Evolutionary conservation across 768 basidiomycete species (phyloP), one percentile per base, ranked within the genome.

Genomic region (Collybia nuda): DNA sequence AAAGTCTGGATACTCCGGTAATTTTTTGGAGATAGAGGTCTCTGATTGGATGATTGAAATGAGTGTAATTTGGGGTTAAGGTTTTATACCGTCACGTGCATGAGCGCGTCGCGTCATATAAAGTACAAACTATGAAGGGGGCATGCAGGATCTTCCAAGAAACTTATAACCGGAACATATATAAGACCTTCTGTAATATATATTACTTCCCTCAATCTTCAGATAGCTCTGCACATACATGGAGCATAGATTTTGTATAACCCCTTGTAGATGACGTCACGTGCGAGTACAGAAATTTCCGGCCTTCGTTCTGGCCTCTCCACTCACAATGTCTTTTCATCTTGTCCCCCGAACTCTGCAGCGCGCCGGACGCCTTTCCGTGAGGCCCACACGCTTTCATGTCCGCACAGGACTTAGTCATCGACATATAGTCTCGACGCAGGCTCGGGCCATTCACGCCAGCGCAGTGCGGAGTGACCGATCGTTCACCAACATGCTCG

Each of bases 401-500:
- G 32, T 32, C 6, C 9, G 32, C 6, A 32, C 32, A 2, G 26
- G 36, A 42, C 39, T 3, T 37, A 14, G 23, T 29, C 11, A 36
- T 6, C 39, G 37, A 1, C 38, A 41, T 24, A 2, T 48, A 18
- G 8, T 47, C 6, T 15, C 43, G 35, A 45, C 26, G 17, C 50
- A 43, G 17, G 7, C 48, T 11, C 53, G 58, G 21, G 38, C 41
- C 2, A 29, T 67, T 22, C 64, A 62, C 43, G 53, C 52, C 8
- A 57, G 57, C 12, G 9, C 53, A 6, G 19, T 50, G 8, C 56
- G 43, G 28, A 49, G 51, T 17, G 58, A 58, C 37, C 62, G 74
- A 35, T 71, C 77, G 12, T 75, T 91, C 51, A 85, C 80, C 44
- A 93, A 92, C 61, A 81, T 92, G 51, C 80, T 92, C 22, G 86